These are phyloP conservation scores for Euphorbia corollata DNA, from an alignment of 441 rosid species.

Conservation along the genomic window DNA sequence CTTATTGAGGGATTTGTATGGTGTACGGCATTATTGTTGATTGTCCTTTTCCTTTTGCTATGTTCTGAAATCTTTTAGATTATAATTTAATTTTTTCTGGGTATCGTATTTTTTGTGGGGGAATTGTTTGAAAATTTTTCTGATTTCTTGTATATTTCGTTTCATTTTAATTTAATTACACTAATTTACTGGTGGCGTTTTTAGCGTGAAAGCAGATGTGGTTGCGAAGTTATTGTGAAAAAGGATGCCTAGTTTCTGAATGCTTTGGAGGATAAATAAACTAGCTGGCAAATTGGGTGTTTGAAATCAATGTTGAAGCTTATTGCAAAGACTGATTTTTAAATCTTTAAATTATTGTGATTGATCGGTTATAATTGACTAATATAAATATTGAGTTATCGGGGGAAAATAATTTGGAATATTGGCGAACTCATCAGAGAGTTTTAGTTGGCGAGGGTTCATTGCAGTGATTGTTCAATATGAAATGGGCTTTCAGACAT, in stretches of 20 bases:
- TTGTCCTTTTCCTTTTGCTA: background rate
- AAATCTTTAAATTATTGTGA: background rate
- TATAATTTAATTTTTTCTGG: background rate
- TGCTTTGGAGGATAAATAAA: background rate
- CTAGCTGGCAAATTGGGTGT: background rate
- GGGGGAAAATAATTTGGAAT: background rate
- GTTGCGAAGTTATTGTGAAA: background rate
- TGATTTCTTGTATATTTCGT: background rate
- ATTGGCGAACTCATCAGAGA: background rate
- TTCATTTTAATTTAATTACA: background rate
- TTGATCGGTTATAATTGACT: background rate
- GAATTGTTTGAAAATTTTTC: background rate
- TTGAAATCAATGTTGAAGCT: background rate
- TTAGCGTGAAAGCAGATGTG: background rate
- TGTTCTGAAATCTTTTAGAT: slow-evolving; percentile 3
- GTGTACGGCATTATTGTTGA: background rate
- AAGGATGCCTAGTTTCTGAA: background rate
- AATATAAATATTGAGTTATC: background rate
- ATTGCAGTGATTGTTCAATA: background rate
- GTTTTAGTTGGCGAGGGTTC: background rate
- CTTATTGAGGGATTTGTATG: slow-evolving; percentile 1
- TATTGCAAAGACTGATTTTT: background rate
- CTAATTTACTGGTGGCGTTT: background rate
- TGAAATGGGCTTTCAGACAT: background rate
- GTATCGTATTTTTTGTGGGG: background rate